These are phyloP conservation scores for Dactylorhiza incarnata DNA, from an alignment of 106 monocot genomes.

Conservation along the genomic window DNA sequence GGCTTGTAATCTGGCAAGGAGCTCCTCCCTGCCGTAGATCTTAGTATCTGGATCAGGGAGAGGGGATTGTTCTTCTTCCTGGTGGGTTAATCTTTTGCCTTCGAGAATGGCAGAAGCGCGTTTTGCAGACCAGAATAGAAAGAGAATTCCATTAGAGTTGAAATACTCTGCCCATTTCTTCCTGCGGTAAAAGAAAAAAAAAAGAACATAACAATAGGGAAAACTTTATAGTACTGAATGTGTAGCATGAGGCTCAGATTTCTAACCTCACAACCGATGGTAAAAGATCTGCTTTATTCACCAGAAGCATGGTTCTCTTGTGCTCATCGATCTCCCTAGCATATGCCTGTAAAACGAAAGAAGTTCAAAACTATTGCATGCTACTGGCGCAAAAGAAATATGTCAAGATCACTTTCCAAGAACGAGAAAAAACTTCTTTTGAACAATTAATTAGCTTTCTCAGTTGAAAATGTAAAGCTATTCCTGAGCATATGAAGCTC, in stretches of 20 bases:
- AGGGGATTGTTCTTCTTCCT: slow-evolving; percentile 24
- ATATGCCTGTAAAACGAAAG: slow-evolving; percentile 47
- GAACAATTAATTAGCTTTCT: too few relatives aligned
- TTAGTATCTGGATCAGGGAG: slow-evolving; percentile 41
- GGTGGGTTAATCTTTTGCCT: slow-evolving; percentile 36
- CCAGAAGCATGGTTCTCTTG: slow-evolving; percentile 77
- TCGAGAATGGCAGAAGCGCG: slow-evolving; percentile 72
- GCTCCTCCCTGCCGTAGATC: slow-evolving; percentile 69
- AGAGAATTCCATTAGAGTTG: slow-evolving; percentile 51
- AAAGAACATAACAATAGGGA: background rate
- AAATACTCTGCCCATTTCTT: slow-evolving; percentile 86
- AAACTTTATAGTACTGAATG: background rate
- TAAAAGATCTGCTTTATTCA: slow-evolving; percentile 96
- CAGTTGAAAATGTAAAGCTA: too few relatives aligned
- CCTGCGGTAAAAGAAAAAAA: slow-evolving; percentile 25
- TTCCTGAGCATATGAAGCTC: too few relatives aligned
- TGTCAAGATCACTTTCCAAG: too few relatives aligned
- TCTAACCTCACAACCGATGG: slow-evolving; percentile 57
- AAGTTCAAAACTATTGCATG: background rate
- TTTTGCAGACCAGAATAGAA: slow-evolving; percentile 95
- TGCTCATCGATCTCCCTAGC: slow-evolving; percentile 75
- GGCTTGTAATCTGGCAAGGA: slow-evolving; percentile 65
- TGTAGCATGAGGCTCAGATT: background rate
- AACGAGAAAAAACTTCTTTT: too few relatives aligned
- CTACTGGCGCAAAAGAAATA: too few relatives aligned